These are phyloP conservation scores for Penicillium bialowiezense DNA, from an alignment of 495 filamentous ascomycete genomes.

Conservation along the genomic window DNA sequence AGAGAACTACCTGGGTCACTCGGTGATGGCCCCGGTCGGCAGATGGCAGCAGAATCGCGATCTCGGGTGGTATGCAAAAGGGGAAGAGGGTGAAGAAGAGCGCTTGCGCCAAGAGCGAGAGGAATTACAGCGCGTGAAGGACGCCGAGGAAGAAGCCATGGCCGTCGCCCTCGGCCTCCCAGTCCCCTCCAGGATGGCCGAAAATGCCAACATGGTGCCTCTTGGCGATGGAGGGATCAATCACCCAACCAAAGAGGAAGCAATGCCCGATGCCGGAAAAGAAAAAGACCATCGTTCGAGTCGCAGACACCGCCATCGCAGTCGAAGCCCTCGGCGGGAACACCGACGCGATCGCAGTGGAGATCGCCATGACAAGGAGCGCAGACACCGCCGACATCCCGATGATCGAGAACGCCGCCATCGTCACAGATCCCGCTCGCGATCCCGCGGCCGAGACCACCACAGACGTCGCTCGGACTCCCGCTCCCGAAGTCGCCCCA, in stretches of 20 bases:
- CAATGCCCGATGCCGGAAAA: slow-evolving; percentile 18
- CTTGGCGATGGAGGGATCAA: slow-evolving; percentile 32
- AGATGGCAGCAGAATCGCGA: slow-evolving; percentile 93
- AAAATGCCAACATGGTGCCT: slow-evolving; percentile 44
- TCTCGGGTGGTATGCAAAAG: slow-evolving; percentile 84
- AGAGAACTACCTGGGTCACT: slow-evolving; percentile 97
- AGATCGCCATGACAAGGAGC: slow-evolving; percentile 34
- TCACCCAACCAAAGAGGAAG: slow-evolving; percentile 12
- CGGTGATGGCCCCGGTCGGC: slow-evolving; percentile 89
- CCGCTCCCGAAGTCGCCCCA: slow-evolving; percentile 34
- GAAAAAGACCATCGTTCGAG: slow-evolving; percentile 23
- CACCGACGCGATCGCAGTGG: slow-evolving; percentile 28
- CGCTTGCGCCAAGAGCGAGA: slow-evolving; percentile 60
- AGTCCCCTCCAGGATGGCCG: slow-evolving; percentile 42
- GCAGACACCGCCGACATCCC: slow-evolving; percentile 32
- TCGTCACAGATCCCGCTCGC: slow-evolving; percentile 32
- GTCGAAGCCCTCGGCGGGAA: slow-evolving; percentile 33
- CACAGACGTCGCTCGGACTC: slow-evolving; percentile 24
- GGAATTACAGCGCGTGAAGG: slow-evolving; percentile 79
- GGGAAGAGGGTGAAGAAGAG: slow-evolving; percentile 59
- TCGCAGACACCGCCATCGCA: slow-evolving; percentile 30
- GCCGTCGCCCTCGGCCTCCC: slow-evolving; percentile 77
- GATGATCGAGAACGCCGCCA: slow-evolving; percentile 30
- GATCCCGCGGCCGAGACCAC: slow-evolving; percentile 28
- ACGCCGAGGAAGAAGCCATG: slow-evolving; percentile 90